Percentiles rank a stretch among this genome's conserved stretches.
Evolutionary conservation across 2,329 filamentous ascomycete species (phyloP).

Genomic region (Alternaria sp.): DNA sequence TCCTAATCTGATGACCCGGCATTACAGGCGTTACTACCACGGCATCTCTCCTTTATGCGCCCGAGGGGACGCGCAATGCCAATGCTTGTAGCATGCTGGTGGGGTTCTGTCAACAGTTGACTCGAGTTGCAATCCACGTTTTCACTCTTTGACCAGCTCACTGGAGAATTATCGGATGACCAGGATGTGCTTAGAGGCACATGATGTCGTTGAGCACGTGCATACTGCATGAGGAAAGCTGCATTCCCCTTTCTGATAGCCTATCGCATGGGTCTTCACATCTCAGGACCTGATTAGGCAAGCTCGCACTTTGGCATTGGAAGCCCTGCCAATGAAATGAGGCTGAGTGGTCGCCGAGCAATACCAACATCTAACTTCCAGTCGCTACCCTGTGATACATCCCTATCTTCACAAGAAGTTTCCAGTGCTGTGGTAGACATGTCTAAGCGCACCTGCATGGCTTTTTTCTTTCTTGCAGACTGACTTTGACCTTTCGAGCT

Average conservation of each 20-base stretch:
- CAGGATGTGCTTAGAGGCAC: slow-evolving; percentile 9
- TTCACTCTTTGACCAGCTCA: not conserved
- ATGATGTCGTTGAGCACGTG: slow-evolving; percentile 12
- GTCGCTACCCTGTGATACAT: slow-evolving; percentile 21
- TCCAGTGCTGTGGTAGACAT: slow-evolving; percentile 3
- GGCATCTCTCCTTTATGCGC: slow-evolving; percentile 19
- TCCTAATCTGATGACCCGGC: slow-evolving; percentile 8
- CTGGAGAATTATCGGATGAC: slow-evolving; percentile 4
- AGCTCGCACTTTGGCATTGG: slow-evolving; percentile 9
- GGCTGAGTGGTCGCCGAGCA: slow-evolving; percentile 39
- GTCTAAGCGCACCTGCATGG: slow-evolving; percentile 7
- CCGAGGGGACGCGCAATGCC: slow-evolving; percentile 11
- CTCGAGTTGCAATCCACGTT: slow-evolving; percentile 23
- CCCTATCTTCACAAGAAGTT: slow-evolving; percentile 10
- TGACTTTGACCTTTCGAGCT: slow-evolving; percentile 4
- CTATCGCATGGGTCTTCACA: slow-evolving; percentile 18
- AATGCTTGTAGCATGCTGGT: slow-evolving; percentile 9
- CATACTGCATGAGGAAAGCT: slow-evolving; percentile 19
- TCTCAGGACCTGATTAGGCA: slow-evolving; percentile 3
- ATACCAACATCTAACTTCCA: slow-evolving; percentile 14
- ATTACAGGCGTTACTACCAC: slow-evolving; percentile 6
- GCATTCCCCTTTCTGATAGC: slow-evolving; percentile 25
- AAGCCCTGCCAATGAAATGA: slow-evolving; percentile 38
- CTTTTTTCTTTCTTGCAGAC: slow-evolving; percentile 3
- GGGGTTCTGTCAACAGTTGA: slow-evolving; percentile 12